These are phyloP conservation scores for Logfia minima DNA, from an alignment of 129 eudicot species.

Conservation along the genomic window DNA sequence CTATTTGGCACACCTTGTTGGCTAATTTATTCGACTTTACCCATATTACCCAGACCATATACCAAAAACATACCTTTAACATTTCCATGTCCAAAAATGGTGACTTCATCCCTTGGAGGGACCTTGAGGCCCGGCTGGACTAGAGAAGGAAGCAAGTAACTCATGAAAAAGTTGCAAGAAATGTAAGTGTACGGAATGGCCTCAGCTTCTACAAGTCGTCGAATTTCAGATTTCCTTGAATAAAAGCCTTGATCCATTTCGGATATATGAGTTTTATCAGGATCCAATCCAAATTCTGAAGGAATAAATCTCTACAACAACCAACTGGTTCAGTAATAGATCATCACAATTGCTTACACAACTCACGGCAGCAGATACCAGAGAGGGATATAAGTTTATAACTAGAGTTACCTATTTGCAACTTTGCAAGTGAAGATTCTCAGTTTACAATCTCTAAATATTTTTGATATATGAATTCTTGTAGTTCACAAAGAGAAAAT, in stretches of 20 bases:
- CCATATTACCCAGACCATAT: not conserved
- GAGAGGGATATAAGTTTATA: not conserved
- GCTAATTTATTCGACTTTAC: not conserved
- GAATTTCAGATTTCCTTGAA: slow-evolving; percentile 70
- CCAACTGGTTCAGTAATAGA: not conserved
- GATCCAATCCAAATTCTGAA: slow-evolving; percentile 91
- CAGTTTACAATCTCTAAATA: not conserved
- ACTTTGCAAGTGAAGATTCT: not conserved
- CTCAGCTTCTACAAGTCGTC: slow-evolving; percentile 76
- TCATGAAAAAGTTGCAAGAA: slow-evolving; percentile 72
- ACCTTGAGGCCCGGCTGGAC: slow-evolving; percentile 68
- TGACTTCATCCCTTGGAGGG: slow-evolving; percentile 81
- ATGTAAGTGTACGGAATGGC: slow-evolving; percentile 73
- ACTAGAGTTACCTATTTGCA: not conserved
- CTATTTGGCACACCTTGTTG: no score
- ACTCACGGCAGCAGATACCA: not conserved
- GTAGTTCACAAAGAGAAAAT: no score
- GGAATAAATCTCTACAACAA: slow-evolving; percentile 78
- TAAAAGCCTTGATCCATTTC: slow-evolving; percentile 69
- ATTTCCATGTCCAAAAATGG: slow-evolving; percentile 76
- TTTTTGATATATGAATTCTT: no score
- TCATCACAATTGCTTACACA: not conserved
- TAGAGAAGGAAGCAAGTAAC: slow-evolving; percentile 78
- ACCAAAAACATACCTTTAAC: slow-evolving; percentile 56
- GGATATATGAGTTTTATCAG: slow-evolving; percentile 61